These are phyloP conservation scores for Flueggea neowawraea DNA, from an alignment of 441 rosid species.

Conservation along the genomic window DNA sequence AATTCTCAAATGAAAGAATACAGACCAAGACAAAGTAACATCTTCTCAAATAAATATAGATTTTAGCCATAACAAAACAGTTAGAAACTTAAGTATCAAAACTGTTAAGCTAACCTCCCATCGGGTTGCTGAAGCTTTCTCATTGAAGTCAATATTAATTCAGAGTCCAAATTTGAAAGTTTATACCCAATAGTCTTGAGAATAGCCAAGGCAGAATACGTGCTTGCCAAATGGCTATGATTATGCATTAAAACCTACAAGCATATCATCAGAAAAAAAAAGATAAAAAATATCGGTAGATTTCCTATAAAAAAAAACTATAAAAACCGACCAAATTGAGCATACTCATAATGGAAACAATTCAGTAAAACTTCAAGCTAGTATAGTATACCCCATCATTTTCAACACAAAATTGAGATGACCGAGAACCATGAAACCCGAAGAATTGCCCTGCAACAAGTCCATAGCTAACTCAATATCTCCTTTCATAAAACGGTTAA, in stretches of 20 bases:
- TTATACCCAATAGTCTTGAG: slow-evolving; percentile 62
- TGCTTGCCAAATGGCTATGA: slow-evolving; percentile 82
- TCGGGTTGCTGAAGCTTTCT: slow-evolving; percentile 84
- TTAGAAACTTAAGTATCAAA: neutral
- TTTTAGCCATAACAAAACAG: neutral
- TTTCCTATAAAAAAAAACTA: no score
- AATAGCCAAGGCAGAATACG: slow-evolving; percentile 87
- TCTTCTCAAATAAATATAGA: no score
- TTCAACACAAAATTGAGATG: slow-evolving; percentile 62
- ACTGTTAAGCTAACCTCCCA: slow-evolving; percentile 60
- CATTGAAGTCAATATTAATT: slow-evolving; percentile 54
- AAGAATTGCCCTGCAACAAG: slow-evolving; percentile 66
- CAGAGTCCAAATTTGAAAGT: slow-evolving; percentile 51
- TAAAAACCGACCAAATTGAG: neutral
- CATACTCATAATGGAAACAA: neutral
- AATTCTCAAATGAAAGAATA: no score
- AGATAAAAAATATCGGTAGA: no score
- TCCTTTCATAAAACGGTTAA: no score
- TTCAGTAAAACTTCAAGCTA: neutral
- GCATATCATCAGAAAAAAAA: slow-evolving; percentile 16
- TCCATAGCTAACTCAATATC: neutral
- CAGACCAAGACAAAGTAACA: no score
- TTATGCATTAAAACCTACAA: slow-evolving; percentile 51
- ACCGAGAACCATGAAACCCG: slow-evolving; percentile 83
- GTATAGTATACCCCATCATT: slow-evolving; percentile 51